These are phyloP conservation scores for Setomelanomma holmii DNA, from an alignment of 2,329 filamentous ascomycete genomes.

Conservation along the genomic window DNA sequence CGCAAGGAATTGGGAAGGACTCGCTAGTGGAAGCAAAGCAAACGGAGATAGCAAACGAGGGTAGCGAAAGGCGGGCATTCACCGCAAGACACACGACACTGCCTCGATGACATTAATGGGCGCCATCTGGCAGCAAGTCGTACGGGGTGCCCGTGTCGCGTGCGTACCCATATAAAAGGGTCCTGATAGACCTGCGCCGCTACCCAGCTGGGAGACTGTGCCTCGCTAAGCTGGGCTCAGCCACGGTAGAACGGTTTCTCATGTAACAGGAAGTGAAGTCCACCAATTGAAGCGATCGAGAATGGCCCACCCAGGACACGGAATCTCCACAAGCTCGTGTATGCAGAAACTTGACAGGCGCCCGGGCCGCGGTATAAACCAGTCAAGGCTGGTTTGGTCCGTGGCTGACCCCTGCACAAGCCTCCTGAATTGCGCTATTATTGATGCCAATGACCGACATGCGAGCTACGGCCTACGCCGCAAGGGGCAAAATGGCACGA, in stretches of 20 bases:
- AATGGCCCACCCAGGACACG: background rate
- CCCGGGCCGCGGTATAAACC: constrained; percentile 1
- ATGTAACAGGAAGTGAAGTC: background rate
- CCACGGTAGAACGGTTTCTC: constrained; percentile 5
- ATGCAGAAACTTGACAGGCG: constrained; percentile 5
- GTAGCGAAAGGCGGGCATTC: background rate
- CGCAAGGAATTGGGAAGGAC: background rate
- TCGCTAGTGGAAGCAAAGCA: background rate
- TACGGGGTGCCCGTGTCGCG: constrained; percentile 2
- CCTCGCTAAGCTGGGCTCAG: background rate
- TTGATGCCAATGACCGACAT: constrained; percentile 3
- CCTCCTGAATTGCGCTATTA: constrained; percentile 1
- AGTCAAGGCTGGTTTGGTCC: background rate
- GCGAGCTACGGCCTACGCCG: background rate
- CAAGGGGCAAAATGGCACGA: constrained; percentile 5
- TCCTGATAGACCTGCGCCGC: background rate
- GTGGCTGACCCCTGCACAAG: constrained; percentile 2
- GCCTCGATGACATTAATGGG: background rate
- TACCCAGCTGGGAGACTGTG: background rate
- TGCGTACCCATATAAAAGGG: constrained; percentile 6
- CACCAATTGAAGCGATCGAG: background rate
- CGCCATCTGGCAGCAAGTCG: background rate
- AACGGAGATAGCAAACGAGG: background rate
- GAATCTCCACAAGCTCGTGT: background rate
- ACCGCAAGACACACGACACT: background rate